These are phyloP conservation scores for Sphagnurus paluster DNA, from an alignment of 1,284 basidiomycete genomes.

Conservation along the genomic window DNA sequence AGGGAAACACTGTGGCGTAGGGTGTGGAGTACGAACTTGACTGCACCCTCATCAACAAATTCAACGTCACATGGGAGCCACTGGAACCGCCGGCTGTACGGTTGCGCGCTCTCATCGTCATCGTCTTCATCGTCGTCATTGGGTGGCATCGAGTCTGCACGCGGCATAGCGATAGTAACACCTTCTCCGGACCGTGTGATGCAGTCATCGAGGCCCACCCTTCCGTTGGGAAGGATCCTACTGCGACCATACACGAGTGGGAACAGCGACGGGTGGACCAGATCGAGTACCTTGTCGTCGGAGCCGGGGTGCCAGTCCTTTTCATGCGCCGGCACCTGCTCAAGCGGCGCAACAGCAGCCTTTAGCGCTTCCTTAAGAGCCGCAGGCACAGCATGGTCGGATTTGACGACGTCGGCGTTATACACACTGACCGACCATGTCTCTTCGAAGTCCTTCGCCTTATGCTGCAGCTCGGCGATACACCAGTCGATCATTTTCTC, in stretches of 20 bases:
- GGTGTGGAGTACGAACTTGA: slow-evolving; percentile 8
- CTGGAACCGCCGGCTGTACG: slow-evolving; percentile 26
- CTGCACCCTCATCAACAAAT: slow-evolving; percentile 8
- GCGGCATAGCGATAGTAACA: slow-evolving; percentile 12
- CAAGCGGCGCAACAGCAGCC: slow-evolving; percentile 28
- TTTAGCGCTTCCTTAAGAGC: slow-evolving; percentile 18
- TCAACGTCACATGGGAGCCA: slow-evolving; percentile 37
- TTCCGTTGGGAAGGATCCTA: slow-evolving; percentile 17
- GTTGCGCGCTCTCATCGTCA: not conserved
- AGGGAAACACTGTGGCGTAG: not conserved
- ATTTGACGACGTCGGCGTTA: slow-evolving; percentile 30
- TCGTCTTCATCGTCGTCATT: not conserved
- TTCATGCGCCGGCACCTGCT: slow-evolving; percentile 34
- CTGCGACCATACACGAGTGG: slow-evolving; percentile 35
- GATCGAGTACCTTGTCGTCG: slow-evolving; percentile 41
- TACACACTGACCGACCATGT: slow-evolving; percentile 17
- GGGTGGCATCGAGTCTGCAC: not conserved
- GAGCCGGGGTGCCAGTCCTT: slow-evolving; percentile 49
- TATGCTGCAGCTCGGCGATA: slow-evolving; percentile 23
- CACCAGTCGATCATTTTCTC: slow-evolving; percentile 24
- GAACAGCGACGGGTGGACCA: slow-evolving; percentile 45
- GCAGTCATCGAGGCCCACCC: slow-evolving; percentile 20
- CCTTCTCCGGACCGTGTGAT: slow-evolving; percentile 22
- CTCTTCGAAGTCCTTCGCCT: slow-evolving; percentile 17
- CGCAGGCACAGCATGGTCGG: slow-evolving; percentile 22